phyloP scores from a whole-genome alignment of 306 rosid species.

The Vigna unguiculata region DNA sequence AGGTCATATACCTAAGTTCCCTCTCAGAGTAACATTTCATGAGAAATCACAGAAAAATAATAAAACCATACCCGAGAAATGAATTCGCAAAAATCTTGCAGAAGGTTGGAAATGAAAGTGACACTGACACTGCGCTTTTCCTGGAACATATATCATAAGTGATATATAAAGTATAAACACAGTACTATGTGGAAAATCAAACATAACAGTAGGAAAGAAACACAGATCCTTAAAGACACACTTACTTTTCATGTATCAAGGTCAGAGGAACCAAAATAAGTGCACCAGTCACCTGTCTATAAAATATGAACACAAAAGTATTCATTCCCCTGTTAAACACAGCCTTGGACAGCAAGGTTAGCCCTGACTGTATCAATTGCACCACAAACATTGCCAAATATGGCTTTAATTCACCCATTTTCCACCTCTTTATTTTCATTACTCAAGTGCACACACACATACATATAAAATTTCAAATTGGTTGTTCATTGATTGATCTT shows the following conservation, averaged over 20 bases:
- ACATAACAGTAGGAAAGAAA: neutral
- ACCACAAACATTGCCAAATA: conserved; percentile 55
- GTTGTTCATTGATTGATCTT: neutral
- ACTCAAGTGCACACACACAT: neutral
- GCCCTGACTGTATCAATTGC: conserved; percentile 59
- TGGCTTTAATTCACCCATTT: conserved; percentile 60
- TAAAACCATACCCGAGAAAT: conserved; percentile 54
- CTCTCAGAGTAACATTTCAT: conserved; percentile 6
- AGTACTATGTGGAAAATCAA: no score
- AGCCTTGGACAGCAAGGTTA: conserved; percentile 63
- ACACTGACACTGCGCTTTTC: conserved; percentile 44
- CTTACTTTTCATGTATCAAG: conserved; percentile 56
- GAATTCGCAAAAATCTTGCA: conserved; percentile 64
- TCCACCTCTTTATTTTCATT: conserved; percentile 27
- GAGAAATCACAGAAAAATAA: neutral
- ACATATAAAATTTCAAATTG: conserved; percentile 20
- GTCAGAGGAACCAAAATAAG: conserved; percentile 56
- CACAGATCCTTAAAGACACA: neutral
- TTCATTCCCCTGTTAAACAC: conserved; percentile 63
- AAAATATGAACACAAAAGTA: conserved; percentile 53
- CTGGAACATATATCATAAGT: conserved; percentile 42
- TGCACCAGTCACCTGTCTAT: conserved; percentile 58
- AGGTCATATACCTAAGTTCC: conserved; percentile 14
- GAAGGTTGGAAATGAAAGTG: conserved; percentile 50
- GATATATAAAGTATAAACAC: neutral